Conservation (phyloP, 1,139 yeast species). For the Kluyveromyces marxianus region DNA sequence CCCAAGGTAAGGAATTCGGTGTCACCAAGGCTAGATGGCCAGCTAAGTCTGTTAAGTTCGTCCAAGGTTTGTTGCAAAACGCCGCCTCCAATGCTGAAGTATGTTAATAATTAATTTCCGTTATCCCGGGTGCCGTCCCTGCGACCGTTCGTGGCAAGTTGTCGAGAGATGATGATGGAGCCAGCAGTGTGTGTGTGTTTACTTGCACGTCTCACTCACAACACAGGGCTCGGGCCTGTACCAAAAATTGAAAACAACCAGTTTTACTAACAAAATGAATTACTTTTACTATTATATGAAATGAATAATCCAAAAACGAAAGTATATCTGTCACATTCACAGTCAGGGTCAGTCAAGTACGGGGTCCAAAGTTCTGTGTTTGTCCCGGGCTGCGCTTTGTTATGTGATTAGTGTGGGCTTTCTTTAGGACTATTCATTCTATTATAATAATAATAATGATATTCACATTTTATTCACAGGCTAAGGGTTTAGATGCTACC, state of each 20-base stretch:
- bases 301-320: too few relatives aligned
- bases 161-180: neutral
- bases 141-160: neutral
- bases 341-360: too few relatives aligned
- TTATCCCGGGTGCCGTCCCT: neutral
- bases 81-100: conserved; percentile 98
- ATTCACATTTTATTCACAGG: conserved; percentile 29
- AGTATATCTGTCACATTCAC: too few relatives aligned
- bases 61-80: conserved; percentile 90
- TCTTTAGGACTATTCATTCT: too few relatives aligned
- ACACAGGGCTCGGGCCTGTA: neutral
- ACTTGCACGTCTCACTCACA: too few relatives aligned
- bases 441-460: too few relatives aligned
- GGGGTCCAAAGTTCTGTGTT: neutral
- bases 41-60: conserved; percentile 93
- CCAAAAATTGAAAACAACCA: neutral
- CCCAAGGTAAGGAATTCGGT: conserved; percentile 99
- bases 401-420: conserved; percentile 11
- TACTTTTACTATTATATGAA: neutral
- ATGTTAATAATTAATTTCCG: conserved; percentile 24
- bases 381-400: neutral
- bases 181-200: too few relatives aligned
- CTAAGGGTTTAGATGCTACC: conserved; percentile 95
- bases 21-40: conserved; percentile 99
- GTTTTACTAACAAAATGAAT: conserved; percentile 1